Base-by-base conservation (phyloP, 1,284 basidiomycete genomes). In the Trametes pubescens region DNA sequence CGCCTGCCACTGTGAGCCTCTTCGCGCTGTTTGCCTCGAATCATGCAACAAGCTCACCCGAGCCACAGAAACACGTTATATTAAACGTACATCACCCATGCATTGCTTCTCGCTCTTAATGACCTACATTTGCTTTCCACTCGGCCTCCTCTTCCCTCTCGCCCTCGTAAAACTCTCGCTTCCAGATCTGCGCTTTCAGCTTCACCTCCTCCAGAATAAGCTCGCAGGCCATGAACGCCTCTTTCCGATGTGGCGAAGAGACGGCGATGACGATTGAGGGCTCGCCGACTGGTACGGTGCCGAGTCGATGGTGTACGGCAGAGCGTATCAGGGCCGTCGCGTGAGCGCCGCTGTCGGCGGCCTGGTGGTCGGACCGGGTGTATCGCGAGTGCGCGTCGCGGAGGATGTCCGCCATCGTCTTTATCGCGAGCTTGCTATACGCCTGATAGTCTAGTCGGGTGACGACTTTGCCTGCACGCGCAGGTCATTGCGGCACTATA, bases 231-330 rank as follows among this genome's bases (percentile, higher is more conserved):
- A 82, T 77, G 73, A 95, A 95, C 2, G 93, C 88, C 72, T 93
- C 92, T 69, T 88, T 89, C 29, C 94, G 83, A 77, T 95, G 94
- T 22, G 93, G 91, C n/a, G 90, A 90, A 11, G 92, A 92, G 8
- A 94, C 92, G 2, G 91, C 92, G 62, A 96, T 89, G 54, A 95
- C 87, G 67, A 95, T 94, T 13, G 91, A 94, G 22, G 91, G 84
- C 72, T 94, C 85, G 16, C 91, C 91, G 6, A 94, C 90, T 9
- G 88, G 87, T 5, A 95, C 93, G 18, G 79, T 78, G 24, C 94
- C 94, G 29, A 96, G 79, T n/a, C 94, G 84, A 75, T 97, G 95
- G 66, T 92, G 82, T 10, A 94, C 78, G 18, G 86, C 82, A 75
- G 87, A 86, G 48, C 80, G 82, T 65, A 88, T 80, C 40, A 86